phyloP scores from a whole-genome alignment of 2,329 filamentous ascomycete genomes.

The Lasiodiplodia sp. region DNA sequence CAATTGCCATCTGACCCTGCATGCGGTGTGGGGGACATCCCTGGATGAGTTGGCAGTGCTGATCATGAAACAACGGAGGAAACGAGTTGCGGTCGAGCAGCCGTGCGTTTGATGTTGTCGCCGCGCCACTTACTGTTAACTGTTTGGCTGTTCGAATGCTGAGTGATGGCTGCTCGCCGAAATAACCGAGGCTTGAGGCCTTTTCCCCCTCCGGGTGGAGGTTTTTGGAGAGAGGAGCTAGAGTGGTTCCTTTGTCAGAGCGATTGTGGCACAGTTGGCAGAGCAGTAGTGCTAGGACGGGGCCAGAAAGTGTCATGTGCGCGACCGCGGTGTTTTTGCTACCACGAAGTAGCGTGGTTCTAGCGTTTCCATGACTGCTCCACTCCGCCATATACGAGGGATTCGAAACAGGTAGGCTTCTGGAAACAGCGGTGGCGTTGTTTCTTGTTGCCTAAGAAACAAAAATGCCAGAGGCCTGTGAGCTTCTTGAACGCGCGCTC shows the following conservation, averaged over 20 bases:
- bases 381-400: not conserved
- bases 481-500: not conserved
- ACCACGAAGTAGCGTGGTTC: not conserved
- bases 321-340: not conserved
- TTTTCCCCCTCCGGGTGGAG: not conserved
- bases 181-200: not conserved
- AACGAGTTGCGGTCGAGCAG: not conserved
- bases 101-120: not conserved
- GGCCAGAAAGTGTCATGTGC: not conserved
- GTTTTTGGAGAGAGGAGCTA: not conserved
- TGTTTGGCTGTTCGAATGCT: not conserved
- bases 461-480: not conserved
- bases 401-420: conserved; percentile 14
- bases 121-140: not conserved
- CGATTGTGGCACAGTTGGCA: not conserved
- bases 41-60: not conserved
- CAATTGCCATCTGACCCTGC: not conserved
- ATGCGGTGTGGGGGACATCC: not conserved
- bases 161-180: not conserved
- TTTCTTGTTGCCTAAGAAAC: not conserved
- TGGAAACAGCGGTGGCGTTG: not conserved
- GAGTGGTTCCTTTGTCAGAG: not conserved
- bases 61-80: not conserved
- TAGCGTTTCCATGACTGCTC: not conserved
- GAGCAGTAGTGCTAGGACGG: not conserved